A percentile compares a stretch with the other conserved stretches of the same genome.
Conservation (phyloP, 768 basidiomycete species). For the Mycena galopus region DNA sequence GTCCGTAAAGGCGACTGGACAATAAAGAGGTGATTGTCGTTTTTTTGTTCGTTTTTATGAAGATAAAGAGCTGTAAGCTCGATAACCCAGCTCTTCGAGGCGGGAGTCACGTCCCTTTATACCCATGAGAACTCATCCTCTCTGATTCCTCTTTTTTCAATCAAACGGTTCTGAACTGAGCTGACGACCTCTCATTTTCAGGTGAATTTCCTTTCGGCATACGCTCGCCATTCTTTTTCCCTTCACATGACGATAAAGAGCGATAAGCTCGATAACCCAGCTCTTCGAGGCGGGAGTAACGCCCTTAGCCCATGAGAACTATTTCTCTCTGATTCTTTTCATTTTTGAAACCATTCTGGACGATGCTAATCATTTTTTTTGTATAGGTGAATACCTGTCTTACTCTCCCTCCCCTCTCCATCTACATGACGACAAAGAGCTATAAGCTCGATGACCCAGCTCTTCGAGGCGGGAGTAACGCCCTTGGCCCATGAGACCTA, state of each 20-base stretch:
- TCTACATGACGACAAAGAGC: slow-evolving; percentile 76
- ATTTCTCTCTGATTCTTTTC: slow-evolving; percentile 50
- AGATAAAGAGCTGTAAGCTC: slow-evolving; percentile 84
- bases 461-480: slow-evolving; percentile 91
- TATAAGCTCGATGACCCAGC: slow-evolving; percentile 87
- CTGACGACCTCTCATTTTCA: slow-evolving; percentile 35
- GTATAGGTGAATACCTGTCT: slow-evolving; percentile 1
- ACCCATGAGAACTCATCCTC: slow-evolving; percentile 68
- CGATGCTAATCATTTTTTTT: not conserved
- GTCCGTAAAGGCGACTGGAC: slow-evolving; percentile 93
- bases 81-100: slow-evolving; percentile 93
- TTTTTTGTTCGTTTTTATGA: slow-evolving; percentile 46
- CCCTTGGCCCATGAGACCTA: slow-evolving; percentile 76
- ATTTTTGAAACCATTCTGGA: not conserved
- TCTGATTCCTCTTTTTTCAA: slow-evolving; percentile 48
- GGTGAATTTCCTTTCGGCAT: slow-evolving; percentile 21
- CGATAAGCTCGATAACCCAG: slow-evolving; percentile 87
- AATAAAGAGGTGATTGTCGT: slow-evolving; percentile 89
- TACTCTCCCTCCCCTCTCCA: not conserved
- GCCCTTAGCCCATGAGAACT: slow-evolving; percentile 77
- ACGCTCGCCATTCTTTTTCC: not conserved
- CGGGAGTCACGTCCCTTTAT: slow-evolving; percentile 84
- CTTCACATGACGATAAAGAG: slow-evolving; percentile 74
- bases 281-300: slow-evolving; percentile 91
- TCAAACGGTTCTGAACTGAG: slow-evolving; percentile 11